A percentile compares a stretch with the other conserved stretches of the same genome.
Conservation (phyloP, 2,329 filamentous ascomycete species). For the Stagonosporopsis vannaccii region DNA sequence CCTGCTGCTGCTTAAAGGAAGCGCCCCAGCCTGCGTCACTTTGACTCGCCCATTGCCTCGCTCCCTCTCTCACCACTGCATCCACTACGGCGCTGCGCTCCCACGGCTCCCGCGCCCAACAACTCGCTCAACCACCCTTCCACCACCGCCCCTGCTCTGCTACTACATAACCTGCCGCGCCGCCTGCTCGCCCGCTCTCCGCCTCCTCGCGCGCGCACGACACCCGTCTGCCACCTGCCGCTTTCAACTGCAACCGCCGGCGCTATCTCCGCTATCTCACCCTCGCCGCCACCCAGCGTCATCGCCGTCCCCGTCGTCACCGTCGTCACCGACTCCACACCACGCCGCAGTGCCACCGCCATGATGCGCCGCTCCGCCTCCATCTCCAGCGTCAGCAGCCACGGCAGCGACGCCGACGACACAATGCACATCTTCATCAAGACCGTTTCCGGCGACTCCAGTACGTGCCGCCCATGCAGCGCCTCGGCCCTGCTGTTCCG, state of each 20-base stretch:
- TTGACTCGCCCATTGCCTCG: conserved; percentile 13
- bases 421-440: conserved; percentile 70
- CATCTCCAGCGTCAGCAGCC: conserved; percentile 53
- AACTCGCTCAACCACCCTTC: conserved; percentile 1
- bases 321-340: conserved; percentile 1
- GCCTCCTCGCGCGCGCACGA: conserved; percentile 11
- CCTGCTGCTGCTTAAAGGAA: conserved; percentile 17
- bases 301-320: conserved; percentile 10
- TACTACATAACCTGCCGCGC: conserved; percentile 1
- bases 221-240: conserved; percentile 2
- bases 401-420: conserved; percentile 55
- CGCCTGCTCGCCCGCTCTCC: background rate
- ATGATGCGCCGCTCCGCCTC: conserved; percentile 51
- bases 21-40: conserved; percentile 17
- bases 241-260: conserved; percentile 17
- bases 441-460: conserved; percentile 62
- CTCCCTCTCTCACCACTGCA: conserved; percentile 2
- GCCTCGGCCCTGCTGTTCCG: conserved; percentile 22
- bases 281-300: conserved; percentile 9
- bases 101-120: conserved; percentile 5
- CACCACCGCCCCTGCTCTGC: conserved; percentile 6
- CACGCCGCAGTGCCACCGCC: conserved; percentile 17
- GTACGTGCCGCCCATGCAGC: conserved; percentile 52
- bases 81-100: conserved; percentile 1
- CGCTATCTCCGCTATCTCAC: conserved; percentile 27